Evolutionary conservation across 192 early-diverging fungal genomes (phyloP).

Genomic region (Linderina pennispora): DNA sequence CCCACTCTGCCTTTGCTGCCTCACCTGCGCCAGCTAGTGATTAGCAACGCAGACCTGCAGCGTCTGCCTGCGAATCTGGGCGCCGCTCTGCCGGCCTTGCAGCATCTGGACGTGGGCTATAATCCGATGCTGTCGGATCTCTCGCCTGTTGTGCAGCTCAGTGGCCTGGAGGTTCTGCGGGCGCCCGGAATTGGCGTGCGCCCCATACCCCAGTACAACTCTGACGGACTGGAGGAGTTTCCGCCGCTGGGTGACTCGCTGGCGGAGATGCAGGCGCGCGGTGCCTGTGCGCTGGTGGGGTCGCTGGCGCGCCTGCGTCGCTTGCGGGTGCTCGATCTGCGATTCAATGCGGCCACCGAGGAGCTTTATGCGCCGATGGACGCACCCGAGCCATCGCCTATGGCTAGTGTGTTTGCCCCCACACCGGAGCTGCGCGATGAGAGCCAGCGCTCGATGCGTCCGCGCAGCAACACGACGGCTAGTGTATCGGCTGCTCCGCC

Average conservation of each 20-base stretch:
- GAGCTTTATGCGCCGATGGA: conserved; percentile 36
- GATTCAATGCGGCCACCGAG: conserved; percentile 34
- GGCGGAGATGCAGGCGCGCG: neutral
- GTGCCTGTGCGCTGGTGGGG: neutral
- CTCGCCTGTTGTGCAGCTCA: conserved; percentile 25
- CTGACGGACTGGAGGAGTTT: conserved; percentile 9
- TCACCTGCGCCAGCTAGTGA: conserved; percentile 29
- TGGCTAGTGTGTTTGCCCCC: neutral
- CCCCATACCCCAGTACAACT: too few species aligned
- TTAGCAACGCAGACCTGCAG: conserved; percentile 28
- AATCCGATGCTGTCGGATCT: conserved; percentile 33
- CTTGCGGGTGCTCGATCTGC: conserved; percentile 27
- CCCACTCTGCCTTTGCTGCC: conserved; percentile 21
- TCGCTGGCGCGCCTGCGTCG: conserved; percentile 18
- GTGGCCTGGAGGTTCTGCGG: conserved; percentile 8
- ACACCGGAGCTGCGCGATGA: neutral
- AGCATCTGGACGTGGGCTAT: conserved; percentile 39
- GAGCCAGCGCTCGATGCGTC: too few species aligned
- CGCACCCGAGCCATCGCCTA: neutral
- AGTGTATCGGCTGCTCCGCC: too few species aligned
- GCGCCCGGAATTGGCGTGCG: conserved; percentile 1
- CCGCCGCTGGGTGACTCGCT: neutral
- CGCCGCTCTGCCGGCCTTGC: conserved; percentile 26
- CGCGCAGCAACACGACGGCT: too few species aligned
- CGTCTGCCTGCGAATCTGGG: conserved; percentile 35